Base-by-base conservation (phyloP, 495 filamentous ascomycete species). In the Xylaria flabelliformis region DNA sequence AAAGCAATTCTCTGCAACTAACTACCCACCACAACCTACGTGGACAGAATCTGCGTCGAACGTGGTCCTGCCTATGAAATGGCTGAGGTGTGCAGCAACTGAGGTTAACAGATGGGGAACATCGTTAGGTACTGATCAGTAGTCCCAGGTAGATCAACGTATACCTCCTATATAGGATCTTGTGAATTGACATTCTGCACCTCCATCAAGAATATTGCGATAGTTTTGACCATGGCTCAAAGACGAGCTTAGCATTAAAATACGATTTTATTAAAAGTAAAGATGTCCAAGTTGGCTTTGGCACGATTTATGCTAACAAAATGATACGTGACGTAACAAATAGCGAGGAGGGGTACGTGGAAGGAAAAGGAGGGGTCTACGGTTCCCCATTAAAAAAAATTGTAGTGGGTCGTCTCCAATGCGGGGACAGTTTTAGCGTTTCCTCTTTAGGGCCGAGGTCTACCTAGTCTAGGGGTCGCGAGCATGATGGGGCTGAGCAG, bases 361-460 rank as follows among this genome's bases (percentile, higher is more conserved):
- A 24, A 55, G 21, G 55, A 24, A 8, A 56, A 26, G 26, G 56
- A 61, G 56, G 56, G 59, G 59, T 42, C 19, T 19, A 63, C 19
- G 34, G 36, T 63, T 39, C 36, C 36, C 59, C 59, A 63, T 59
- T 9, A 5, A 17, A 36, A 36, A 51, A 41, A 64, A 64, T 44
- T 64, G 17, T 46, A 32, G 41, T 34, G 24, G 41, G 21, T 26
- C 2, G 64, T 53, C 64, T 41, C 64, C 32, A 55, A 55, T 67
- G 64, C 64, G 64, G 64, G 64, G 64, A 26, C 64, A 53, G 48
- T n/a, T 48, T 53, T 67, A 48, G 46, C 64, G 10, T 39, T 21
- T 15, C 64, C 19, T 51, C 17, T 53, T 36, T 7, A 10, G 24
- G 26, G 13, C 55, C 13, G 36, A 1, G 36, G 42, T 10, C 42